Conservation (phyloP, 2,329 filamentous ascomycete genomes). For the Fusarium incarnatum region DNA sequence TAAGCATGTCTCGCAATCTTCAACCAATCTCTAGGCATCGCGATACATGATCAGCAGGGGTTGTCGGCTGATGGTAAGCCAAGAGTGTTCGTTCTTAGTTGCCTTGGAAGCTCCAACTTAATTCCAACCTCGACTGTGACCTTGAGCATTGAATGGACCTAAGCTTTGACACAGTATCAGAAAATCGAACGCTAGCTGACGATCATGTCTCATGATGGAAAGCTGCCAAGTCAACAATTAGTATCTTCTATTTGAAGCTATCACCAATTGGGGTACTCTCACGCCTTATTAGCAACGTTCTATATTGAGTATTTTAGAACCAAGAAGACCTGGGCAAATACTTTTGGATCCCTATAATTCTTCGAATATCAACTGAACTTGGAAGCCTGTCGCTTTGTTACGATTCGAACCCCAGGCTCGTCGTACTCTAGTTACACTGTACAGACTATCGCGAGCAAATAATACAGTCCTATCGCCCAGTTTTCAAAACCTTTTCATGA, state of each 20-base stretch:
- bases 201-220: neutral
- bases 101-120: neutral
- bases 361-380: neutral
- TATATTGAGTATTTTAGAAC: neutral
- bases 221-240: neutral
- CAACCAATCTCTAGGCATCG: neutral
- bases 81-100: neutral
- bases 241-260: neutral
- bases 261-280: neutral
- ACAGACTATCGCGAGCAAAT: neutral
- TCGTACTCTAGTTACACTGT: neutral
- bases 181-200: neutral
- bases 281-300: neutral
- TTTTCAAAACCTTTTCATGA: neutral
- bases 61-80: conserved; percentile 12
- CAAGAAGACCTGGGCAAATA: neutral
- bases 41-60: conserved; percentile 27
- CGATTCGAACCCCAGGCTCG: neutral
- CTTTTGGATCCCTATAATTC: neutral
- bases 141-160: neutral
- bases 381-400: neutral
- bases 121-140: neutral
- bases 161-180: neutral
- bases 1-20: neutral
- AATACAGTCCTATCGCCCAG: neutral